These are phyloP conservation scores for Monilinia laxa DNA, from an alignment of 2,329 filamentous ascomycete genomes.

Conservation along the genomic window DNA sequence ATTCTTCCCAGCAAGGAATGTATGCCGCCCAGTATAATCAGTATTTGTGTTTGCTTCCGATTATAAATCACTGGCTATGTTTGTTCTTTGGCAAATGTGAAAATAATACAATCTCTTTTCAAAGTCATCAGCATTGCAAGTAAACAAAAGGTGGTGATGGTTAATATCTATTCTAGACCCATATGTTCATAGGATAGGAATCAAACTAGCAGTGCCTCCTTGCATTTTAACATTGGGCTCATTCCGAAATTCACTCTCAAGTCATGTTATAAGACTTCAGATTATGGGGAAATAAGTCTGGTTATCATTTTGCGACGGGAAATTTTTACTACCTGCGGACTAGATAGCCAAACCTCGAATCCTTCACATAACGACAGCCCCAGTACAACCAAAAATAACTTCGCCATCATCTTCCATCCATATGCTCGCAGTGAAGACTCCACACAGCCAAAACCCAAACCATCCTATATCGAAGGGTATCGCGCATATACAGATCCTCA, in stretches of 20 bases:
- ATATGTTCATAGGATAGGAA: background rate
- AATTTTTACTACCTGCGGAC: slow-evolving; percentile 1
- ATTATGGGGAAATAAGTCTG: background rate
- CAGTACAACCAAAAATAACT: background rate
- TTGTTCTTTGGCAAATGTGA: background rate
- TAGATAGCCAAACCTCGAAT: slow-evolving; percentile 4
- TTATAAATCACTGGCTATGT: background rate
- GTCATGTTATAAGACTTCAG: background rate
- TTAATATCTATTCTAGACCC: background rate
- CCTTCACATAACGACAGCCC: background rate
- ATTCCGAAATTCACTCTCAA: background rate
- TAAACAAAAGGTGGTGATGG: background rate
- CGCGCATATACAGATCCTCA: slow-evolving; percentile 14
- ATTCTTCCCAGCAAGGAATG: slow-evolving; percentile 18
- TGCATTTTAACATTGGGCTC: too few relatives aligned
- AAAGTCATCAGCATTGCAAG: background rate
- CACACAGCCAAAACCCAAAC: slow-evolving; percentile 6
- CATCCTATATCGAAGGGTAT: slow-evolving; percentile 18
- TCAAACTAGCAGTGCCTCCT: background rate
- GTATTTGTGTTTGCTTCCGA: background rate
- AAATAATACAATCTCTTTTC: background rate
- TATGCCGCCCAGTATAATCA: background rate
- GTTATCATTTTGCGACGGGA: background rate
- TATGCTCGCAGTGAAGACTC: slow-evolving; percentile 10
- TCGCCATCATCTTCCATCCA: slow-evolving; percentile 7